A percentile compares a stretch with the other conserved stretches of the same genome.
phyloP scores from a whole-genome alignment of 352 stramenopile genomes.

The Pelagophyceae sp. region DNA sequence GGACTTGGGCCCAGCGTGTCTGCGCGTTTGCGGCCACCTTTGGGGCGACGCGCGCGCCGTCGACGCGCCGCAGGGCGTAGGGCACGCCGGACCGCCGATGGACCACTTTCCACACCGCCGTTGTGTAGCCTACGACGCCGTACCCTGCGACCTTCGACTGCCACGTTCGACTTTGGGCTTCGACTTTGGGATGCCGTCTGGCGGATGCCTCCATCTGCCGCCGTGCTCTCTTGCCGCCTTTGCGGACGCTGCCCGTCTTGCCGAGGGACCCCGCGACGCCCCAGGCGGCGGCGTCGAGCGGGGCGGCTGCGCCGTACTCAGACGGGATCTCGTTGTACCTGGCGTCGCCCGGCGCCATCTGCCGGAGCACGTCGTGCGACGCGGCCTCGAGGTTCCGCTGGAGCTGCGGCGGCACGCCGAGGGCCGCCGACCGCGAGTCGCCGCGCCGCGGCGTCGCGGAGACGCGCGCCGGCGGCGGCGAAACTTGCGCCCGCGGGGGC shows the following conservation, averaged over 20 bases:
- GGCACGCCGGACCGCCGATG: slow-evolving; percentile 28
- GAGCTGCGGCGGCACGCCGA: not conserved
- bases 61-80: slow-evolving; percentile 39
- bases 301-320: not conserved
- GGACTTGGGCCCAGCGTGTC: slow-evolving; percentile 33
- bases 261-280: slow-evolving; percentile 27
- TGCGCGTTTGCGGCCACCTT: slow-evolving; percentile 27
- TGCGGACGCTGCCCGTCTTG: no score
- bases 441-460: not conserved
- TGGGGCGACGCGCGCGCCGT: slow-evolving; percentile 37
- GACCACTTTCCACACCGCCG: slow-evolving; percentile 37
- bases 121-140: no score
- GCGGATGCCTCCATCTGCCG: no score
- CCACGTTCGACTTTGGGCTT: no score
- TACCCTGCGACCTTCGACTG: no score
- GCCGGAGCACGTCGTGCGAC: not conserved
- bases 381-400: not conserved
- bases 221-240: no score
- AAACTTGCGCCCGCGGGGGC: no score
- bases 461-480: not conserved
- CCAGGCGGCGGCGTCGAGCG: not conserved
- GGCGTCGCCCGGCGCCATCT: not conserved
- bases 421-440: not conserved
- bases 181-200: no score
- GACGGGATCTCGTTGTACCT: not conserved